Base-by-base conservation (phyloP, 495 filamentous ascomycete genomes). In the Aspergillus nanangensis region DNA sequence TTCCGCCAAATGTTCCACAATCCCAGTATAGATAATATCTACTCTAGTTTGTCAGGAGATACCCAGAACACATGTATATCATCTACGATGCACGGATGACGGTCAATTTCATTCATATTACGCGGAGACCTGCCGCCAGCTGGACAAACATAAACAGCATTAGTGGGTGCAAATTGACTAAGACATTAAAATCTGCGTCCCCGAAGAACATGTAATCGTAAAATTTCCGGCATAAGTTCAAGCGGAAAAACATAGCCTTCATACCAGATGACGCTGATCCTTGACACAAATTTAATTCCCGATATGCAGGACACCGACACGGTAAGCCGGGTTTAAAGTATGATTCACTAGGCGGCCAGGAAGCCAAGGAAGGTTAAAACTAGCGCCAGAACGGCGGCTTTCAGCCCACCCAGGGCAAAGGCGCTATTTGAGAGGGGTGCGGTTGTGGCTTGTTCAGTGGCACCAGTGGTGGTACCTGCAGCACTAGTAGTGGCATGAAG, bases 11-110 rank as follows among this genome's bases (percentile, higher is more conserved):
- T 44, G 37, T 41, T 47, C 25, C 44, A 29, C 47, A 38, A 46
- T 47, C 25, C 14, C 27, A 43, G 36, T 51, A 41, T 48, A n/a
- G n/a, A 34, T 43, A 33, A 41, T 44, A 7, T 29, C 7, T 11
- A 11, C 25, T 54, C 55, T 60, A n/a, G 44, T 52, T 53, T 55
- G 36, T 48, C 50, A 53, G 49, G 50, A 59, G 58, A 64, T 64
- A 64, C 61, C 61, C 61, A 56, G 38, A 42, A 48, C 7, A 29
- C 25, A 29, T 46, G 48, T 21, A 47, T 21, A 51, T 37, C 22
- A 44, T 44, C 33, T 41, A 55, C 44, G 44, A 41, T 39, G 43
- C 24, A 43, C 32, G 17, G 24, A n/a, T n/a, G n/a, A n/a, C n/a
- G n/a, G n/a, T n/a, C n/a, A n/a, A n/a, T n/a, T n/a, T n/a, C n/a